Evolutionary conservation across 768 basidiomycete species (phyloP), one percentile per base, ranked within the genome.

Genomic region (Trichaptum fuscoviolaceum): DNA sequence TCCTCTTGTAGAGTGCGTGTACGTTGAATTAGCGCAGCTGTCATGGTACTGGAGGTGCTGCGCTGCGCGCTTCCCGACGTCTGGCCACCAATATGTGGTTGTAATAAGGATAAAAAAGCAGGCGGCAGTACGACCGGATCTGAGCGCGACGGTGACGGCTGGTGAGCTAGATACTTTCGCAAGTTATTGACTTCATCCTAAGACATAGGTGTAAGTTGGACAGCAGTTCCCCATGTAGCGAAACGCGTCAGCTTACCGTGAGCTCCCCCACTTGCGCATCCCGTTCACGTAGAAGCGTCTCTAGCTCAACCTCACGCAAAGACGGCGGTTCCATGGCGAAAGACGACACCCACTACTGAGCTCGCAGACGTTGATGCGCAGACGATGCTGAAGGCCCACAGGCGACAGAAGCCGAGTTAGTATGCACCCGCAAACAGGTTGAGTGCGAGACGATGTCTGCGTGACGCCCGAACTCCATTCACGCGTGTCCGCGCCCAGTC

Each of bases 281-380:
- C 73, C 90, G 84, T 73, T 88, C 83, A 71, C 91, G 82, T n/a
- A 94, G 79, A 17, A 90, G 82, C 30, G 85, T 83, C 77, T 95
- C 93, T 57, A 95, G 87, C 75, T 93, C 91, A 68, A 92, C 80
- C 77, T 94, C 91, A 75, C 92, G 83, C 64, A 85, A 77, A 59
- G 88, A 84, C 24, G 92, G 93, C 35, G 92, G 77, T 67, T 87
- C 85, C 90, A 92, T 91, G 73, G 64, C 57, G 64, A 27, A 25
- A 23, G 66, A 60, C 27, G 20, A 20, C n/a, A 20, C 15, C 52
- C 25, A 60, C 23, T 18, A 42, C 63, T 9, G 36, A 25, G 63
- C 24, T 58, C 27, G 58, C 36, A 24, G 24, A 65, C 2, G 57
- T 63, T 20, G 24, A 65, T 4, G 15, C 26, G 15, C 17, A 35